Percentiles rank a stretch among this genome's conserved stretches.
These are phyloP conservation scores for Aspergillus brasiliensis DNA, from an alignment of 2,329 filamentous ascomycete genomes.

Conservation along the genomic window DNA sequence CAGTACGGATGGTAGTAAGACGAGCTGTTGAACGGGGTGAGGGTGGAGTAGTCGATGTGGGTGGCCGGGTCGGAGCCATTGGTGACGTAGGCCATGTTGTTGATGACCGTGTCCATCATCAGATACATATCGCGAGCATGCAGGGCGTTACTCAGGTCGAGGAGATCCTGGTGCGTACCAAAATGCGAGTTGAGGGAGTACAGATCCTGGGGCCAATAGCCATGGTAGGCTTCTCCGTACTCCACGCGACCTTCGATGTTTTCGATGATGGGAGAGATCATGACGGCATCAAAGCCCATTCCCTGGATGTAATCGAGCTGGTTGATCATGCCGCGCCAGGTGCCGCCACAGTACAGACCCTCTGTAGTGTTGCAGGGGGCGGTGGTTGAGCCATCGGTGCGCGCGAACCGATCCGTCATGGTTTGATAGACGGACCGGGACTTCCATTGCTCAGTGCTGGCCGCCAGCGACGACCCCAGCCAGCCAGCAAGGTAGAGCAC, in stretches of 20 bases:
- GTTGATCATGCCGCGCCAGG: constrained; percentile 52
- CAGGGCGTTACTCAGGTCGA: constrained; percentile 48
- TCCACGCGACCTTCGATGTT: constrained; percentile 40
- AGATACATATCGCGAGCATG: constrained; percentile 54
- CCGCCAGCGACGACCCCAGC: constrained; percentile 22
- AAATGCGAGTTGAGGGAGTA: constrained; percentile 54
- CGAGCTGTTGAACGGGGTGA: constrained; percentile 30
- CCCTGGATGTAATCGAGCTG: constrained; percentile 55
- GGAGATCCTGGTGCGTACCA: constrained; percentile 51
- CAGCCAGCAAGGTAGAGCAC: not conserved
- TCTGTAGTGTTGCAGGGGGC: constrained; percentile 33
- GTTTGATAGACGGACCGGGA: constrained; percentile 50
- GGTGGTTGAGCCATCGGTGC: constrained; percentile 41
- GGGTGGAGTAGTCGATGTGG: constrained; percentile 26
- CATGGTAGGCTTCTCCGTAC: constrained; percentile 53
- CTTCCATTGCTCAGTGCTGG: constrained; percentile 39
- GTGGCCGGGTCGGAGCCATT: constrained; percentile 29
- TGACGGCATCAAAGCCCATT: constrained; percentile 54
- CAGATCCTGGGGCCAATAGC: constrained; percentile 54
- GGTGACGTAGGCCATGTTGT: constrained; percentile 47
- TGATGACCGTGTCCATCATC: constrained; percentile 57
- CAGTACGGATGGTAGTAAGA: constrained; percentile 34
- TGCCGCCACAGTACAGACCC: constrained; percentile 53
- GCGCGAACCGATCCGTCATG: constrained; percentile 51
- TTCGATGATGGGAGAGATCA: constrained; percentile 46